Conservation (phyloP, 106 monocot species). For the Amphibolis antarctica region DNA sequence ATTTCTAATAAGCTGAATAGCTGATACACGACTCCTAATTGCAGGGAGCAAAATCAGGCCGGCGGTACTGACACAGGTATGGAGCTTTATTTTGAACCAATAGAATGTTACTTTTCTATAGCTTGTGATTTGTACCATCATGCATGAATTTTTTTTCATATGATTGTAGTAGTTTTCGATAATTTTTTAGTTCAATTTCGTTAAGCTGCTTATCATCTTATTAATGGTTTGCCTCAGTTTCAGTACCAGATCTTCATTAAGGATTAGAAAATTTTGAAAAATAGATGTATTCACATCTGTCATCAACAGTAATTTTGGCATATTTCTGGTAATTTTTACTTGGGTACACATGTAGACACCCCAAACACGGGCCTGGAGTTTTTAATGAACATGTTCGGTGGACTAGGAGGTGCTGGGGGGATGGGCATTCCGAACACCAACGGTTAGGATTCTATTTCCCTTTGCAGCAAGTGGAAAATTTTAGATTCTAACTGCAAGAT, state of each 20-base stretch:
- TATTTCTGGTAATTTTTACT: too few relatives aligned
- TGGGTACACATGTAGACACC: conserved; percentile 13
- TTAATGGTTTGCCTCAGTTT: too few relatives aligned
- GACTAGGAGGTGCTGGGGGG: conserved; percentile 47
- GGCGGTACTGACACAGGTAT: conserved; percentile 29
- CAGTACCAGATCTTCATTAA: too few relatives aligned
- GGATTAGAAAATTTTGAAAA: too few relatives aligned
- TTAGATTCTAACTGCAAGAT: background rate
- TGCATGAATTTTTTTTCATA: too few relatives aligned
- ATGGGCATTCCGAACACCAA: conserved; percentile 35
- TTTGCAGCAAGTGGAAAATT: background rate
- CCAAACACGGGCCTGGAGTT: conserved; percentile 32
- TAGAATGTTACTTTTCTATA: background rate
- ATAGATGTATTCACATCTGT: too few relatives aligned
- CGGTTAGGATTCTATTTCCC: conserved; percentile 20
- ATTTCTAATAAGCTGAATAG: background rate
- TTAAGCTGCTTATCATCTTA: too few relatives aligned
- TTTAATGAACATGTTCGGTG: conserved; percentile 85
- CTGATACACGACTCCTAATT: too few relatives aligned
- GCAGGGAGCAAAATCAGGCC: conserved; percentile 9
- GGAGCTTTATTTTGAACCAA: background rate
- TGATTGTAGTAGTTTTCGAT: too few relatives aligned
- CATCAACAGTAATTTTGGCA: too few relatives aligned
- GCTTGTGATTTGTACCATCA: background rate
- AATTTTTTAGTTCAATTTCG: background rate